phyloP scores from a whole-genome alignment of 441 rosid species.

The Gossypium aridum region DNA sequence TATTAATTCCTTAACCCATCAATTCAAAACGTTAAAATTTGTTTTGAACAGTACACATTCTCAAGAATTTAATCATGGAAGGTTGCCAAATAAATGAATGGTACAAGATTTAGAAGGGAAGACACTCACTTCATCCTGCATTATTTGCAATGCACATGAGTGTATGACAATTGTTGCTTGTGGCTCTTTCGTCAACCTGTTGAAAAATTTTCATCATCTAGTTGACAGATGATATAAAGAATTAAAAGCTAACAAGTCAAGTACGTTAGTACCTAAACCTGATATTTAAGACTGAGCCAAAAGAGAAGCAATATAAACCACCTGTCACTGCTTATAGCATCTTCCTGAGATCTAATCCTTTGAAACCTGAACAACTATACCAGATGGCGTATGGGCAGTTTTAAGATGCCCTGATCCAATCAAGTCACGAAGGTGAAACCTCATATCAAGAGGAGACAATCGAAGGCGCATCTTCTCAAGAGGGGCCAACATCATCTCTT shows the following conservation, averaged over 20 bases:
- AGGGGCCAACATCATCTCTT: slow-evolving; percentile 79
- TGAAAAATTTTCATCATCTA: background rate
- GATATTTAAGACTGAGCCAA: slow-evolving; percentile 11
- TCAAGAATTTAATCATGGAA: slow-evolving; percentile 4
- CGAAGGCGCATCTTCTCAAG: slow-evolving; percentile 82
- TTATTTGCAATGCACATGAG: slow-evolving; percentile 4
- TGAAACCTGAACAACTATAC: slow-evolving; percentile 61
- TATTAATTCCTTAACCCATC: background rate
- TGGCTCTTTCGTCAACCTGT: slow-evolving; percentile 13
- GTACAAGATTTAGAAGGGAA: slow-evolving; percentile 14
- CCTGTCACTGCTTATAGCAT: background rate
- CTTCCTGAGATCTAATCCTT: slow-evolving; percentile 39
- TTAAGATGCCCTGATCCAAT: slow-evolving; percentile 84
- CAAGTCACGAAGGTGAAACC: slow-evolving; percentile 91
- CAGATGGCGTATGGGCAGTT: slow-evolving; percentile 59
- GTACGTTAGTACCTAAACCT: slow-evolving; percentile 13
- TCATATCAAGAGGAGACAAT: slow-evolving; percentile 66
- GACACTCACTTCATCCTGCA: slow-evolving; percentile 15
- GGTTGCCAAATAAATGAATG: slow-evolving; percentile 4
- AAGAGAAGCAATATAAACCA: slow-evolving; percentile 5
- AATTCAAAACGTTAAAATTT: background rate
- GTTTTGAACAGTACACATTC: background rate
- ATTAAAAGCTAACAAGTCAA: background rate
- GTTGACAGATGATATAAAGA: slow-evolving; percentile 1
- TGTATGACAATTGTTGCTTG: slow-evolving; percentile 4